Base-by-base conservation (phyloP, 768 basidiomycete species). In the Hirschioporus abietinus region DNA sequence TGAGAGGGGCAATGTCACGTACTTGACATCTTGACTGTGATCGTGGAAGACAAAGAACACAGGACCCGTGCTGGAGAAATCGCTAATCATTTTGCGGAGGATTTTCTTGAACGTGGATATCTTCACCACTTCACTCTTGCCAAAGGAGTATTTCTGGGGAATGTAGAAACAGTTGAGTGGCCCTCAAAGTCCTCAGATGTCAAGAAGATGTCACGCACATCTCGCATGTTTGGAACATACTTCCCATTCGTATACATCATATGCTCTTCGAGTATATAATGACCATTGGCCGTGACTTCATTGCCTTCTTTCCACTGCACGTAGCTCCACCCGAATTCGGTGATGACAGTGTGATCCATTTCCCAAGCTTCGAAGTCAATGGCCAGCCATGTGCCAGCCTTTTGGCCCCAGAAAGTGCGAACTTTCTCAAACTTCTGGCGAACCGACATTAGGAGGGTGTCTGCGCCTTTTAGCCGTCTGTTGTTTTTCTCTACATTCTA, bases 311-410 rank as follows among this genome's bases (percentile, higher is more conserved):
- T 78, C 86, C 88, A 92, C 9, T 77, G 79, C 34, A 88, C 70
- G 9, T 79, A 72, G 70, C 86, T 86, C 83, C 86, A 94, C n/a
- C 94, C 94, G 70, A 92, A 89, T 74, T 96, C 94, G 26, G 91
- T 93, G 68, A 94, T 79, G 24, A 88, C 68, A 0, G 78, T 83
- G 71, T 92, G 90, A 58, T 92, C 90, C 58, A 76, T 75, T 72
- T 95, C 93, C 92, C 92, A 95, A 20, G 83, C 85, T 76, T 95
- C 93, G 68, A 95, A 88, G 74, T 95, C 93, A 63, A 94, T 76
- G 18, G 92, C 86, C 72, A 84, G 84, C 90, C 91, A 94, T 4
- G 84, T 83, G 58, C 91, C 92, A 26, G 74, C 80, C 73, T 87
- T 86, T 67, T 82, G 82, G 0, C 77, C 76, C 87, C 88, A 93